Base-by-base conservation (phyloP, 23 red algal genomes). In the Pyropia yezoensis region DNA sequence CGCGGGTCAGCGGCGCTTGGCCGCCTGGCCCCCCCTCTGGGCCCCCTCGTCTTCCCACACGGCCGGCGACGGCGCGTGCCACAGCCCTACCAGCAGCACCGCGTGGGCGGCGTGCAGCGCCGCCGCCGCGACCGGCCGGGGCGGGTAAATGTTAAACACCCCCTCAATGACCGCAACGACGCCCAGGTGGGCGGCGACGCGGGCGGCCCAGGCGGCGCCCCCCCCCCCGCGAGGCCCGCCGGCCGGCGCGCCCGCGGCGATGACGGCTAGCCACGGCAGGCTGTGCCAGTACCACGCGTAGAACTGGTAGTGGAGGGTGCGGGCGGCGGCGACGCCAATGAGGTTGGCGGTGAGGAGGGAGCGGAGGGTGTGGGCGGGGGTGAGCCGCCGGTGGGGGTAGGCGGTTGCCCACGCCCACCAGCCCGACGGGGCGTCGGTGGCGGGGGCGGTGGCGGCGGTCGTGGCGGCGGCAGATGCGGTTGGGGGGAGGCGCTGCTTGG, bases 251-350 rank as follows among this genome's bases (percentile, higher is more conserved):
- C 73, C 56, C 20, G 53, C 63, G 34, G 57, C 67, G 20, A 30
- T 27, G 22, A 66, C 63, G 2, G 82, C 39, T 49, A 92, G 79
- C 28, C 73, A 79, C 18, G 88, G 80, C 47, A 92, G 49, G 51
- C 63, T 65, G 69, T 92, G 88, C 22, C 70, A 87, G 70, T 83
- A 83, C 91, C 91, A 96, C 22, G 78, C 58, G 25, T 88, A 87
- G 27, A 96, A 96, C 70, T 96, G 91, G 70, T 96, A 96, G 80
- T 96, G 91, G 8, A 96, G 73, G 19, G 79, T 83, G 27, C 91
- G 71, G 0, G 82, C 83, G 68, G 83, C 89, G 17, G 65, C 83
- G 7, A 96, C 54, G 19, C 91, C 91, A 18, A 96, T 84, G 19
- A 89, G 64, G 25, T 96, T 83, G 51, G 76, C 67, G 51, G 75